Conservation (phyloP, 2,329 filamentous ascomycete genomes). For the Xylariaceae sp. region DNA sequence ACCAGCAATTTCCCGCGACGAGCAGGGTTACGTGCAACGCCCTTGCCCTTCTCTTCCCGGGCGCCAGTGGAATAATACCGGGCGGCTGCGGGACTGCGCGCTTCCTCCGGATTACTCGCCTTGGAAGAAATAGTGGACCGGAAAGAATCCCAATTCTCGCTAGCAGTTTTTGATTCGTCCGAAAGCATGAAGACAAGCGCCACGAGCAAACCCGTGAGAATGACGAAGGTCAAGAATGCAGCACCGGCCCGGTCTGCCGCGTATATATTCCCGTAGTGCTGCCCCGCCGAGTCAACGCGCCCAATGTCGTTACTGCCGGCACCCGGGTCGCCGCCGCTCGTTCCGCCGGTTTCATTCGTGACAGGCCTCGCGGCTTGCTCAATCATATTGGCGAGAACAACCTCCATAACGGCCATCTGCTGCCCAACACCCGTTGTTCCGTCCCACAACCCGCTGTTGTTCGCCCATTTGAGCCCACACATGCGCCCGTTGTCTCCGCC, state of each 20-base stretch:
- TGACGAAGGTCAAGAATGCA: conserved; percentile 56
- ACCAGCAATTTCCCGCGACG: background rate
- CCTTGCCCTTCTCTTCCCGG: conserved; percentile 2
- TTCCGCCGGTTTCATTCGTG: conserved; percentile 45
- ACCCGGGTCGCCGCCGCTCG: conserved; percentile 44
- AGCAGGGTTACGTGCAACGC: background rate
- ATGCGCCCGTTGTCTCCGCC: conserved; percentile 54
- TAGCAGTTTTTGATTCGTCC: conserved; percentile 41
- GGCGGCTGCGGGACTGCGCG: no score
- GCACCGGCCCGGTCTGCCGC: conserved; percentile 65
- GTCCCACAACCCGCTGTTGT: conserved; percentile 49
- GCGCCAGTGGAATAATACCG: background rate
- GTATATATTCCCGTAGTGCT: conserved; percentile 41
- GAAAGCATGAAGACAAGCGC: conserved; percentile 48
- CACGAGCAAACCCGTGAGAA: conserved; percentile 51
- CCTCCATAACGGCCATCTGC: conserved; percentile 66
- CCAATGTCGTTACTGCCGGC: conserved; percentile 46
- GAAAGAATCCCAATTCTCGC: conserved; percentile 27
- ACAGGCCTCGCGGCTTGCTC: conserved; percentile 38
- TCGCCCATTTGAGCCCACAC: conserved; percentile 59
- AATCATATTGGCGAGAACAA: conserved; percentile 60
- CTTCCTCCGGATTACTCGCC: background rate
- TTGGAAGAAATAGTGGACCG: conserved; percentile 15
- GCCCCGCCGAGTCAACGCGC: conserved; percentile 31
- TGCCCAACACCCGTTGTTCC: conserved; percentile 61